Conservation (phyloP, 2,329 filamentous ascomycete species). For the Akanthomyces lecanii region DNA sequence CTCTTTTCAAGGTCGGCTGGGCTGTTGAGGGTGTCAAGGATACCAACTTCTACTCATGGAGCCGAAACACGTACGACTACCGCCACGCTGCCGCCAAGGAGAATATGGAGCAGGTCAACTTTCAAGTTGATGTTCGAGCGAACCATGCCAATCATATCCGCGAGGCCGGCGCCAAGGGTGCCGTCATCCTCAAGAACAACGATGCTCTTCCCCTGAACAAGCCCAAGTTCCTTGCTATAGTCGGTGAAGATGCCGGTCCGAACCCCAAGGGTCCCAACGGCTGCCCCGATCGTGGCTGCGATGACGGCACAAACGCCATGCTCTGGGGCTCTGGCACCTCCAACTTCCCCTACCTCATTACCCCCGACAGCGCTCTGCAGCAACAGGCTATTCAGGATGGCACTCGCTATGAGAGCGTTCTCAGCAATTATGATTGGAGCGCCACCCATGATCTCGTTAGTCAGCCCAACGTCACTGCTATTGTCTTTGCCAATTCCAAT, state of each 20-base stretch:
- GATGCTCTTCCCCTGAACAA: conserved; percentile 72
- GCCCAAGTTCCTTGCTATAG: conserved; percentile 69
- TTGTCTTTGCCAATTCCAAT: conserved; percentile 88
- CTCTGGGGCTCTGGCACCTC: conserved; percentile 74
- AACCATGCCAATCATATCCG: conserved; percentile 72
- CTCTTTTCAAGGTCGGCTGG: conserved; percentile 63
- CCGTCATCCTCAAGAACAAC: conserved; percentile 84
- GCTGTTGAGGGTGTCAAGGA: conserved; percentile 38
- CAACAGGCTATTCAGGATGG: conserved; percentile 57
- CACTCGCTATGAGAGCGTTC: conserved; percentile 59
- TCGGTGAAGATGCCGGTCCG: conserved; percentile 79
- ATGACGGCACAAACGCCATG: conserved; percentile 64
- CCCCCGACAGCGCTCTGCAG: conserved; percentile 67
- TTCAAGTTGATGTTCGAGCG: conserved; percentile 76
- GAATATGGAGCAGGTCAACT: conserved; percentile 66
- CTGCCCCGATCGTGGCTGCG: conserved; percentile 63
- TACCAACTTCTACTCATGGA: conserved; percentile 90
- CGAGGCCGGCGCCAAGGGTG: conserved; percentile 72
- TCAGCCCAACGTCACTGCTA: conserved; percentile 62
- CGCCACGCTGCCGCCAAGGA: conserved; percentile 59
- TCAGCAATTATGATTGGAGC: conserved; percentile 59
- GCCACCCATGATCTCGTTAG: conserved; percentile 57
- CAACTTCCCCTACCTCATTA: conserved; percentile 71
- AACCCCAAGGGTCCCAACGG: conserved; percentile 74
- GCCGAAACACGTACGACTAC: conserved; percentile 67